Percentiles rank a stretch among this genome's conserved stretches.
Evolutionary conservation across 306 rosid genomes (phyloP).

Genomic region (Mucuna pruriens): DNA sequence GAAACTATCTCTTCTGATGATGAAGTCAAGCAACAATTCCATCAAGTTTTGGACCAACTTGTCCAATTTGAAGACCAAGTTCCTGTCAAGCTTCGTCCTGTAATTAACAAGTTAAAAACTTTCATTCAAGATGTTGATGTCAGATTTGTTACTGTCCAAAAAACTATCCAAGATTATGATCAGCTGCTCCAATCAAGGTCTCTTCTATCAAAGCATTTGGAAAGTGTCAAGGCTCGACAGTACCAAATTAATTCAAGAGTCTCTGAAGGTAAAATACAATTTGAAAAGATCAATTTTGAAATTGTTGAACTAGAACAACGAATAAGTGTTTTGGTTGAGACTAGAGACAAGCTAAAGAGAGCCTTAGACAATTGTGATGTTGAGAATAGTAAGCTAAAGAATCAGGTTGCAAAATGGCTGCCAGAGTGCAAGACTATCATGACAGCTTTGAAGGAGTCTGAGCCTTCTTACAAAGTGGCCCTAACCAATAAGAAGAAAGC

Average conservation of each 20-base stretch:
- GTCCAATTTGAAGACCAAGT: neutral
- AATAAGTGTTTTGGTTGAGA: neutral
- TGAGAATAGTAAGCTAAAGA: neutral
- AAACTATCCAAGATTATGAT: slow-evolving; percentile 3
- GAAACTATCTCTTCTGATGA: neutral
- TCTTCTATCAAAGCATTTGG: neutral
- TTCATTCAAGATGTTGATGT: neutral
- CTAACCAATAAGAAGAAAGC: neutral
- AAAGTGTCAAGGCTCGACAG: neutral
- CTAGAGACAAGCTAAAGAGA: neutral
- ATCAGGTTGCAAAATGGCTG: neutral
- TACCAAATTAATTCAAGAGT: neutral
- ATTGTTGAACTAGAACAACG: neutral
- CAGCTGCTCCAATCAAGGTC: neutral
- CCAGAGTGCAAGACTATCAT: neutral
- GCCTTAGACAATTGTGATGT: neutral
- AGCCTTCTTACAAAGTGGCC: neutral
- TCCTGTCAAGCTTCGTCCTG: neutral
- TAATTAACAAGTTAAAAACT: neutral
- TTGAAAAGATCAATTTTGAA: neutral
- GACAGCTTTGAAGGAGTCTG: neutral
- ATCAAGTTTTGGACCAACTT: neutral
- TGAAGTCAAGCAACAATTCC: neutral
- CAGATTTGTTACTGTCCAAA: neutral
- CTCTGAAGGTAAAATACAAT: neutral